phyloP scores from a whole-genome alignment of 169 alveolate genomes.

The Cryptosporidium baileyi region DNA sequence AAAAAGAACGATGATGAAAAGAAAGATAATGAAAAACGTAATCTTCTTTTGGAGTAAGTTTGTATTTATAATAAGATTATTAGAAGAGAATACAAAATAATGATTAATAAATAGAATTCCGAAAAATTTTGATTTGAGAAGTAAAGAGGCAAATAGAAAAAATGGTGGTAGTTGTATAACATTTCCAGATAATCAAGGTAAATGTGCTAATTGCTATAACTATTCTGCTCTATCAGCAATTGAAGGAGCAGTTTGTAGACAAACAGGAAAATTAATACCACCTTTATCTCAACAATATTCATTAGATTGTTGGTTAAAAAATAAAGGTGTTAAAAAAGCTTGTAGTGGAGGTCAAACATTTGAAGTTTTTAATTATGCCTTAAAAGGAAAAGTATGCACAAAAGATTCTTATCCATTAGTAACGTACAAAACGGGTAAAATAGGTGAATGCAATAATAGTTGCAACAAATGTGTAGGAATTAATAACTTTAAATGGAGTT shows the following conservation, averaged over 20 bases:
- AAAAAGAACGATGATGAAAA: background rate
- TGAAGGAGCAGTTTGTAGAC: conserved; percentile 63
- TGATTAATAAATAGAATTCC: conserved; percentile 21
- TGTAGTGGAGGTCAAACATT: conserved; percentile 68
- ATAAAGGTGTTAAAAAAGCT: conserved; percentile 37
- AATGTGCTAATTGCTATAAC: conserved; percentile 63
- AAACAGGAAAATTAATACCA: conserved; percentile 26
- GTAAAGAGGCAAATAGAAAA: conserved; percentile 18
- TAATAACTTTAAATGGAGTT: conserved; percentile 34
- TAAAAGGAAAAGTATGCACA: conserved; percentile 43
- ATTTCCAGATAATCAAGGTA: conserved; percentile 67
- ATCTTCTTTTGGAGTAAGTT: background rate
- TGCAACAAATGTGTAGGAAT: conserved; percentile 41
- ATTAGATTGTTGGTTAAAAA: conserved; percentile 51
- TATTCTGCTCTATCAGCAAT: conserved; percentile 56
- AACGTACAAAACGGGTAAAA: conserved; percentile 41
- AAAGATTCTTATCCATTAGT: conserved; percentile 41
- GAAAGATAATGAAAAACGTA: background rate
- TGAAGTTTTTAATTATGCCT: conserved; percentile 47
- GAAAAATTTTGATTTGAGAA: conserved; percentile 55
- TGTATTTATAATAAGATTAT: background rate
- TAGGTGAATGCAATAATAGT: conserved; percentile 12
- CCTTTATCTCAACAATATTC: conserved; percentile 61
- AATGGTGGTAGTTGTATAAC: conserved; percentile 63
- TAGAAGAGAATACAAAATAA: background rate